These are phyloP conservation scores for Colletotrichum melonis DNA, from an alignment of 2,329 filamentous ascomycete species.

Conservation along the genomic window DNA sequence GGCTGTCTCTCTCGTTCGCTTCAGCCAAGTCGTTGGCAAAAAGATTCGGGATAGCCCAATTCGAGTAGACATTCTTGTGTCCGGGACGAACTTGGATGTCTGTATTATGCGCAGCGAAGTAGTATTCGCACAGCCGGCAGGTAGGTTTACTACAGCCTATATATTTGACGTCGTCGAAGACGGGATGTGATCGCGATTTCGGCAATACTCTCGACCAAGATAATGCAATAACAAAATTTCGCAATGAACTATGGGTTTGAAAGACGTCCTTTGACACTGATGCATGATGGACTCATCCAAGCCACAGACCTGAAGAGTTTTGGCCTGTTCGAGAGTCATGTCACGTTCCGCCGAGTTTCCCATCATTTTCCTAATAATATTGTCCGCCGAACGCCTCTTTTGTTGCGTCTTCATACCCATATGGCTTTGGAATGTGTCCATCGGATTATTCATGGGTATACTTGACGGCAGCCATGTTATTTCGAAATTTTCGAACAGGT, in stretches of 20 bases:
- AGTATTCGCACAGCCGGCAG: conserved; percentile 38
- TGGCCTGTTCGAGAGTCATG: neutral
- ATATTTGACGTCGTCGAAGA: conserved; percentile 34
- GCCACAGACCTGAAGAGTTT: neutral
- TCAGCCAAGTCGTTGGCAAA: neutral
- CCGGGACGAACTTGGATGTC: conserved; percentile 30
- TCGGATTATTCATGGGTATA: conserved; percentile 33
- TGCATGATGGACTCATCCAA: neutral
- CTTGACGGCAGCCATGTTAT: conserved; percentile 44
- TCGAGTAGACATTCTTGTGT: conserved; percentile 36
- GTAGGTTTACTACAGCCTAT: conserved; percentile 40
- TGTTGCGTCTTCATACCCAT: conserved; percentile 24
- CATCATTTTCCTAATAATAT: conserved; percentile 40
- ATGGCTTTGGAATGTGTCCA: neutral
- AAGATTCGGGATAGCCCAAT: conserved; percentile 36
- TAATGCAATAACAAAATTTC: conserved; percentile 34
- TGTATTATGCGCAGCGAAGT: conserved; percentile 31
- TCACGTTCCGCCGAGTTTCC: neutral
- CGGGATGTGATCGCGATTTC: neutral
- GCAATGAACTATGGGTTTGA: conserved; percentile 32
- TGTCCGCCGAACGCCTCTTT: conserved; percentile 2
- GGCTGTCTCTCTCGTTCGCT: neutral
- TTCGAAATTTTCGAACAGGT: conserved; percentile 41
- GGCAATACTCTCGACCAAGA: neutral
- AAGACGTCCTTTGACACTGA: neutral